Evolutionary conservation across 2,329 filamentous ascomycete species (phyloP), one percentile per base, ranked within the genome.

Genomic region (Diaporthe caulivora): DNA sequence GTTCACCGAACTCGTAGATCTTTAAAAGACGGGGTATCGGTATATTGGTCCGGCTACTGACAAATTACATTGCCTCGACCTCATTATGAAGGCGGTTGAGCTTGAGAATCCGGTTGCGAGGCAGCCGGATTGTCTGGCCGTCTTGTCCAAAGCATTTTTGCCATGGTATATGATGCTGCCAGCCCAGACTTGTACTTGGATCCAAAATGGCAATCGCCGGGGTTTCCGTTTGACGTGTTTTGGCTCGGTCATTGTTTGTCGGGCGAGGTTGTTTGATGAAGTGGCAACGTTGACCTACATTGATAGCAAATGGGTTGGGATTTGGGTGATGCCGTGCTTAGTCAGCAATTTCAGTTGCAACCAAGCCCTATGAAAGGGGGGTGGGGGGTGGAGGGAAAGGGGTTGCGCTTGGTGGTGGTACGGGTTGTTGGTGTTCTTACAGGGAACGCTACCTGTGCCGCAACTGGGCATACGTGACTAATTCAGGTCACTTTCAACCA

Each of bases 61-160:
- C 40, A 31, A 47, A 62, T 11, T 62, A 24, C 40, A 62, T 62
- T 8, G 58, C 58, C 2, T 62, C 58, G 26, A 62, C 15, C 58
- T 62, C 58, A 5, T 62, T 62, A 10, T 18, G 21, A 24, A 21
- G 17, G 40, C 40, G 34, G 26, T 49, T 26, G 5, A 44, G 26
- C 26, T 64, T 64, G 26, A 64, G 40, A 5, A 64, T 34, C 58
- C 58, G 58, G 24, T 64, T 64, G 58, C 42, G 37, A 47, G 58
- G 58, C 26, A 64, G 58, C 2, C 58, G 58, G 15, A 47, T 26
- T 47, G 58, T 64, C 42, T 64, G 9, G 26, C 58, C 58, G 6
- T 31, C 18, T 44, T 34, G 26, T 7, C 58, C 42, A 10, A 64
- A 18, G 17, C 42, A 18, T 34, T 47, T 1, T n/a, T n/a, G 7